Base-by-base conservation (phyloP, 257 asterid genomes). In the Apocynum venetum region DNA sequence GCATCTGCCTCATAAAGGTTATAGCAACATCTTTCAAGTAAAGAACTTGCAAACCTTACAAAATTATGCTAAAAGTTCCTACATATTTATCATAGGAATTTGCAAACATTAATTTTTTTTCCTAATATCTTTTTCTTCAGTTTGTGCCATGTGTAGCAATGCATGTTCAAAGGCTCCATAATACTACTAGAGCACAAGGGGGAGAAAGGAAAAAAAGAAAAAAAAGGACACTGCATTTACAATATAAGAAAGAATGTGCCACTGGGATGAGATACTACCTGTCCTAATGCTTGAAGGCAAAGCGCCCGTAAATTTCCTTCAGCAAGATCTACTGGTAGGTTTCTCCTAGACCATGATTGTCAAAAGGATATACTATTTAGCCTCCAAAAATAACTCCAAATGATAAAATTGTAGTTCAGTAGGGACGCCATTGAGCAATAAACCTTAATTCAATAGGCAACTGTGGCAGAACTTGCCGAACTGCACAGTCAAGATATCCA, bases 401-500 rank as follows among this genome's bases (percentile, higher is more conserved):
- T 47, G 63, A 72, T 72, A 82, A 71, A 44, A 47, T 20, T 73
- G 81, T 78, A 80, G 78, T 79, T 47, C 53, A 48, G 71, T 44
- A 35, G 74, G 40, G 53, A 65, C 64, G 11, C 46, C 8, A 31
- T 48, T 75, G 47, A 75, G n/a, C 68, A 68, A 55, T 73, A 68
- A 77, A 92, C 98, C 98, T 92, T 79, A 83, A 90, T 88, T 93
- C 98, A 70, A 73, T 81, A 55, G 98, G 90, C 80, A 95, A 78
- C 84, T 92, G 96, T 1, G 98, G 98, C 61, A 91, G 96, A 78
- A 95, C 97, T 70, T 91, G 96, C 68, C 90, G 89, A 74, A 95
- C 92, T 44, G 98, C 98, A 85, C 96, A 92, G 80, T 95, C 98
- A 84, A 95, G 96, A 88, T 90, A 95, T 76, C 98, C 98, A 10